phyloP scores from a whole-genome alignment of 2,329 filamentous ascomycete genomes.

The Cladophialophora immunda region DNA sequence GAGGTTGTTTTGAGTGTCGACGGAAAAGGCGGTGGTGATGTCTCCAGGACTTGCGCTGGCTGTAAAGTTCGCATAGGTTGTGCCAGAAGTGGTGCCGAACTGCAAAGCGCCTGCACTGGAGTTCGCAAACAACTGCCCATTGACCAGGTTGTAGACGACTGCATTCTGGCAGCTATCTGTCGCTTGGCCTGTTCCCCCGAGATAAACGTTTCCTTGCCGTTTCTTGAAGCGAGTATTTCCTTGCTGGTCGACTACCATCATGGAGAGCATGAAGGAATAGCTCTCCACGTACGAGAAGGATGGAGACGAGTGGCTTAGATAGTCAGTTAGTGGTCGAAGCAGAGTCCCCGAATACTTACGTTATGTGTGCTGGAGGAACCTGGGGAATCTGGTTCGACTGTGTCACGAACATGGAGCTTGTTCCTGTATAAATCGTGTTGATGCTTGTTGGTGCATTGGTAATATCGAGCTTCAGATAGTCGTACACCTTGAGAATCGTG shows the following conservation, averaged over 20 bases:
- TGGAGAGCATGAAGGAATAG: conserved; percentile 26
- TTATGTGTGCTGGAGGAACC: conserved; percentile 6
- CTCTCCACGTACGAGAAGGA: conserved; percentile 21
- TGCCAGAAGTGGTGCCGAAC: conserved; percentile 33
- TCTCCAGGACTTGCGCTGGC: conserved; percentile 32
- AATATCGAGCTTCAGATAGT: conserved; percentile 33
- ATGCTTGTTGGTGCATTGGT: conserved; percentile 37
- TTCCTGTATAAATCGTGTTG: conserved; percentile 33
- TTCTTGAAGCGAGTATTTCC: conserved; percentile 27
- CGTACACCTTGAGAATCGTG: conserved; percentile 30
- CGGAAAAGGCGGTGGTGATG: conserved; percentile 37
- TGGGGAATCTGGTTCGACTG: conserved; percentile 13
- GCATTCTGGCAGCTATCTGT: conserved; percentile 35
- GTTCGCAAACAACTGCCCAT: conserved; percentile 38
- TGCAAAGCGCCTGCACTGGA: conserved; percentile 32
- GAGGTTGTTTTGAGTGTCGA: conserved; percentile 36
- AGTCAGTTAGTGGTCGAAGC: conserved; percentile 5
- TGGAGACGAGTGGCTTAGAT: conserved; percentile 15
- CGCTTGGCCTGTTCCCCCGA: conserved; percentile 29
- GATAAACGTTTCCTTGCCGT: conserved; percentile 21
- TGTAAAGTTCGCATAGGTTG: conserved; percentile 34
- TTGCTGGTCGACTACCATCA: conserved; percentile 8
- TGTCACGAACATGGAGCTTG: conserved; percentile 18
- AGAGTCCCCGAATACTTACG: background rate
- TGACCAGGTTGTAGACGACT: conserved; percentile 34